Evolutionary conservation across 2,329 filamentous ascomycete genomes (phyloP), one percentile per base, ranked within the genome.

Genomic region (Penicillium sp.): DNA sequence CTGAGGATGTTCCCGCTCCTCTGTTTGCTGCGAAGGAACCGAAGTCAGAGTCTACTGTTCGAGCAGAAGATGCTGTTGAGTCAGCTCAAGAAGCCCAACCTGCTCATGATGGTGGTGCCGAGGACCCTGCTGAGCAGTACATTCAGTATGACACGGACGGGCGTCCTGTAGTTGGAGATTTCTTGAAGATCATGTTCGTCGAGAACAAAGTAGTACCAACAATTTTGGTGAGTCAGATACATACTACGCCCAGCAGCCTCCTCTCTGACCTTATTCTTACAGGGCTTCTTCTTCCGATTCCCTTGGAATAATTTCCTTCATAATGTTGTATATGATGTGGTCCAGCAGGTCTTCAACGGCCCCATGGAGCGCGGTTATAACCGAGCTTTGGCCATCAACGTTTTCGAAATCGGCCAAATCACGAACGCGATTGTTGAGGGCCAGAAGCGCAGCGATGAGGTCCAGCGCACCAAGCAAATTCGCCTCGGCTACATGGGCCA

Each of bases 301-400:
- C 94, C 95, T 1, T 99, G 95, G 95, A 99, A 99, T 78, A 99
- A 99, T 76, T 99, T 99, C 74, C 84, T 99, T 48, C 95, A 99
- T 79, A 99, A 99, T 73, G 95, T 99, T 46, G 95, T 99, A 52
- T 99, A 99, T 75, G 95, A 99, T 76, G 93, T 99, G 72, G 92
- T 99, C 46, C 95, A 99, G 76, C 95, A 99, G 80, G 95, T 99
- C 0, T 98, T 99, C 78, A 99, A 99, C 74, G 95, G 95, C 8
- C 93, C 93, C 0, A 97, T 99, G 91, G 94, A 98, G 69, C 90
- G 93, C 62, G 93, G 95, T 30, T 97, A 90, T 79, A 99, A 99
- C 77, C 89, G 92, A 11, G 89, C 87, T 52, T 82, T 99, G 55
- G 94, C 95, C 13, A 89, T 97, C 61, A 94, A 96, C 67, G 86